Percentiles rank a stretch among this genome's conserved stretches.
These are phyloP conservation scores for Begonia peltatifolia DNA, from an alignment of 306 rosid species.

Conservation along the genomic window DNA sequence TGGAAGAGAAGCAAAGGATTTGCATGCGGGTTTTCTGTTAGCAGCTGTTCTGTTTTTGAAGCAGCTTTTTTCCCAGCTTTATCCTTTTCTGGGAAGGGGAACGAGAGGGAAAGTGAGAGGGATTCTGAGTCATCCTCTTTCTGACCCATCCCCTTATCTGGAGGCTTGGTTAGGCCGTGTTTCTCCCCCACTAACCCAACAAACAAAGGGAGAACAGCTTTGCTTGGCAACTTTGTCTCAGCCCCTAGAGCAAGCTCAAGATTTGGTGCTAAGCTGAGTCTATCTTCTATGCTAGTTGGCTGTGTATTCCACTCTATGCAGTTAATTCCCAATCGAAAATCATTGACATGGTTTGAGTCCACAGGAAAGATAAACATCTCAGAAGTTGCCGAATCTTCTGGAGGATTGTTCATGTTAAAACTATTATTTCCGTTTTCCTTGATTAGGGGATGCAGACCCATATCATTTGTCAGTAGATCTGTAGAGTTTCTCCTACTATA, in stretches of 20 bases:
- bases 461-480: too few species aligned
- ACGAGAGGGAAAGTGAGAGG: slow-evolving; percentile 69
- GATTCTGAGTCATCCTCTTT: slow-evolving; percentile 66
- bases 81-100: slow-evolving; percentile 64
- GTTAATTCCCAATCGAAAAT: slow-evolving; percentile 12
- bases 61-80: slow-evolving; percentile 23
- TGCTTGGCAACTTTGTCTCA: slow-evolving; percentile 38
- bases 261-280: slow-evolving; percentile 43
- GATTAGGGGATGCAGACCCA: too few species aligned
- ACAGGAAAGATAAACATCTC: slow-evolving; percentile 67
- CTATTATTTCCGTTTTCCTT: too few species aligned
- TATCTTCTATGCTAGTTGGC: slow-evolving; percentile 11
- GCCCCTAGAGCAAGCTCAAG: slow-evolving; percentile 84
- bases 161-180: slow-evolving; percentile 27
- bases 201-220: slow-evolving; percentile 56
- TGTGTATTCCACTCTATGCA: slow-evolving; percentile 16
- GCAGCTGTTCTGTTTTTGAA: slow-evolving; percentile 38
- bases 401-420: background rate
- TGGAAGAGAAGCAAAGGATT: slow-evolving; percentile 36
- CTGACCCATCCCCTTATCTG: slow-evolving; percentile 21
- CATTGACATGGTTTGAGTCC: slow-evolving; percentile 20
- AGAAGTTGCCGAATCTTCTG: slow-evolving; percentile 45
- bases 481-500: too few species aligned
- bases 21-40: slow-evolving; percentile 28
- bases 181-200: slow-evolving; percentile 42